Evolutionary conservation across 805 yeast species (phyloP).

Genomic region (Barnettozyma vustinii): DNA sequence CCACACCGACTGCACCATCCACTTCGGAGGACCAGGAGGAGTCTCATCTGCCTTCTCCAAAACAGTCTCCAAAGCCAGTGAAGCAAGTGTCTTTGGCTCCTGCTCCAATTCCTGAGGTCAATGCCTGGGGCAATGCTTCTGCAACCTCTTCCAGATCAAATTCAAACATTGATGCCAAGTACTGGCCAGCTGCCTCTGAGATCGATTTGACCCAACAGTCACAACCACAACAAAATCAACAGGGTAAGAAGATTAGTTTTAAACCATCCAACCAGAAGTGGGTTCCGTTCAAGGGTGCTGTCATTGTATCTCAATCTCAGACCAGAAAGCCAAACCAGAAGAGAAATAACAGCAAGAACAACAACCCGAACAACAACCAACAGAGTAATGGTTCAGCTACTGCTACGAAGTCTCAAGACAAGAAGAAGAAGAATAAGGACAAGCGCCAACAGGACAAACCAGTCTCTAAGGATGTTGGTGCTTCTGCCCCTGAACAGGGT

Average conservation of each 20-base stretch:
- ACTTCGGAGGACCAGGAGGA: slow-evolving; percentile 7
- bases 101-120: slow-evolving; percentile 58
- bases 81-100: slow-evolving; percentile 41
- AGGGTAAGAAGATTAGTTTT: slow-evolving; percentile 12
- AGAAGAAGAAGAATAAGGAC: slow-evolving; percentile 23
- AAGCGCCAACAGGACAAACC: slow-evolving; percentile 6
- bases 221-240: neutral
- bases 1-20: neutral
- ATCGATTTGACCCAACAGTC: slow-evolving; percentile 11
- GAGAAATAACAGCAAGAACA: slow-evolving; percentile 16
- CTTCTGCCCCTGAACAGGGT: slow-evolving; percentile 5
- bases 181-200: slow-evolving; percentile 35
- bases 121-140: slow-evolving; percentile 49
- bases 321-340: slow-evolving; percentile 20
- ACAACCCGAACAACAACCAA: slow-evolving; percentile 6
- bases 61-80: slow-evolving; percentile 21
- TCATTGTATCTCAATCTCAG: slow-evolving; percentile 36
- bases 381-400: slow-evolving; percentile 3
- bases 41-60: slow-evolving; percentile 26
- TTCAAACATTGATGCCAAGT: slow-evolving; percentile 24
- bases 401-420: slow-evolving; percentile 13
- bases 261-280: slow-evolving; percentile 50
- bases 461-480: slow-evolving; percentile 6
- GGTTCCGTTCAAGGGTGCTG: slow-evolving; percentile 63
- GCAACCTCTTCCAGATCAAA: slow-evolving; percentile 23